Evolutionary conservation across 2,329 filamentous ascomycete genomes (phyloP).

Genomic region (Sporothrix brasiliensis): DNA sequence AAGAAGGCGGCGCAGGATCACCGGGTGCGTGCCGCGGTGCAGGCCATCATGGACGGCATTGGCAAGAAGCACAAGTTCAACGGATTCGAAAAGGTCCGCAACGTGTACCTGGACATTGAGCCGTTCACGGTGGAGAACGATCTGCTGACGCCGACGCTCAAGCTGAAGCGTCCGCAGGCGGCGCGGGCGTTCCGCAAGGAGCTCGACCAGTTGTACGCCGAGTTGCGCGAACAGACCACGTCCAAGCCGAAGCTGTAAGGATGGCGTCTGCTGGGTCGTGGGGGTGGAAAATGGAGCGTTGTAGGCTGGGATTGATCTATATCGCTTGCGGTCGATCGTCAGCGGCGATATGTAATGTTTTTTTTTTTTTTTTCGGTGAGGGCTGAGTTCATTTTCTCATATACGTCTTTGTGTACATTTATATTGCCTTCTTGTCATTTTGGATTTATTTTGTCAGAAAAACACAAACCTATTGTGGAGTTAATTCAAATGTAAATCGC

Average conservation of each 20-base stretch:
- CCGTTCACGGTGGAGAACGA: constrained; percentile 95
- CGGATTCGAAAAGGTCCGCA: constrained; percentile 81
- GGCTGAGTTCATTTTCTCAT: not conserved
- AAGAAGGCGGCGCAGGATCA: constrained; percentile 67
- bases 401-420: constrained; percentile 11
- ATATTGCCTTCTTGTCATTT: not conserved
- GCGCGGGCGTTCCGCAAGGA: constrained; percentile 56
- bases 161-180: constrained; percentile 62
- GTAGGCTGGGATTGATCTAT: not conserved
- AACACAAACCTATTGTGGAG: not conserved
- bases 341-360: not conserved
- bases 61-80: constrained; percentile 87
- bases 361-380: not conserved
- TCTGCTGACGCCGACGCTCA: constrained; percentile 78
- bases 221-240: constrained; percentile 50
- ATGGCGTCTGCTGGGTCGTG: too few relatives aligned
- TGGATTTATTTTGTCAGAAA: not conserved
- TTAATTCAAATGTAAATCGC: not conserved
- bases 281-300: too few relatives aligned
- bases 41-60: constrained; percentile 77
- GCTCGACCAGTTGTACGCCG: constrained; percentile 61
- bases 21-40: constrained; percentile 71
- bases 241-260: constrained; percentile 52
- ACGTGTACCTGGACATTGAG: constrained; percentile 74
- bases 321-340: constrained; percentile 12